Conservation (phyloP, 805 yeast species). For the Saturnispora saitoi region DNA sequence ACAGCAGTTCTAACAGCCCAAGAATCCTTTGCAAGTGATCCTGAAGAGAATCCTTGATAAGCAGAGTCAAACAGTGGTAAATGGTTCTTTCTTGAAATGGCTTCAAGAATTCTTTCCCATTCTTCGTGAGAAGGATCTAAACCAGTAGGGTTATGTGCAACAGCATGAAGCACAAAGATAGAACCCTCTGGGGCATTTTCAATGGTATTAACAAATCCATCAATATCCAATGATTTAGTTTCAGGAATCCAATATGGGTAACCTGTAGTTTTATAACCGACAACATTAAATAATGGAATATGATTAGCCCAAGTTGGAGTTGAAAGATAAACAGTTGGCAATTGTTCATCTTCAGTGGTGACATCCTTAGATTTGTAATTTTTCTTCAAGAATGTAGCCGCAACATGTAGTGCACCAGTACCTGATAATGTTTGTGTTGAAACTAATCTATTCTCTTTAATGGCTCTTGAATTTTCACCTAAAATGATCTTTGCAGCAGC, state of each 20-base stretch:
- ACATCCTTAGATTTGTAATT: slow-evolving; percentile 32
- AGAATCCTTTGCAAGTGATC: slow-evolving; percentile 75
- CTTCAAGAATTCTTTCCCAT: slow-evolving; percentile 66
- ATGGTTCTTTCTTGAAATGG: slow-evolving; percentile 52
- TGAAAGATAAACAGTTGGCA: slow-evolving; percentile 55
- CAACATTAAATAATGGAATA: slow-evolving; percentile 63
- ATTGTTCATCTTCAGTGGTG: slow-evolving; percentile 14
- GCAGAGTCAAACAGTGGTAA: slow-evolving; percentile 88
- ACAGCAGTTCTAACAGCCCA: slow-evolving; percentile 70
- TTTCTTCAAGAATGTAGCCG: slow-evolving; percentile 58
- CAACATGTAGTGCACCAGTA: slow-evolving; percentile 86
- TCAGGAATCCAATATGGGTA: slow-evolving; percentile 84
- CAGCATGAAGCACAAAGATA: slow-evolving; percentile 78
- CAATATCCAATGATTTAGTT: slow-evolving; percentile 61
- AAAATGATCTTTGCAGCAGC: slow-evolving; percentile 69
- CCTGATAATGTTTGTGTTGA: slow-evolving; percentile 78
- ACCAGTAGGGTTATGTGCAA: slow-evolving; percentile 98
- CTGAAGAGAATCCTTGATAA: slow-evolving; percentile 95
- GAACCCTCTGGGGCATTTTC: slow-evolving; percentile 66
- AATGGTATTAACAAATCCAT: slow-evolving; percentile 58
- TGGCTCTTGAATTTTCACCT: slow-evolving; percentile 49
- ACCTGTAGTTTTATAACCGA: slow-evolving; percentile 55
- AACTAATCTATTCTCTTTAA: slow-evolving; percentile 40
- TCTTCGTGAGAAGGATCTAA: slow-evolving; percentile 80
- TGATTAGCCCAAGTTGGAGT: slow-evolving; percentile 99